A percentile compares a stretch with the other conserved stretches of the same genome.
Conservation (phyloP, 129 eudicot species). For the Silybum marianum region DNA sequence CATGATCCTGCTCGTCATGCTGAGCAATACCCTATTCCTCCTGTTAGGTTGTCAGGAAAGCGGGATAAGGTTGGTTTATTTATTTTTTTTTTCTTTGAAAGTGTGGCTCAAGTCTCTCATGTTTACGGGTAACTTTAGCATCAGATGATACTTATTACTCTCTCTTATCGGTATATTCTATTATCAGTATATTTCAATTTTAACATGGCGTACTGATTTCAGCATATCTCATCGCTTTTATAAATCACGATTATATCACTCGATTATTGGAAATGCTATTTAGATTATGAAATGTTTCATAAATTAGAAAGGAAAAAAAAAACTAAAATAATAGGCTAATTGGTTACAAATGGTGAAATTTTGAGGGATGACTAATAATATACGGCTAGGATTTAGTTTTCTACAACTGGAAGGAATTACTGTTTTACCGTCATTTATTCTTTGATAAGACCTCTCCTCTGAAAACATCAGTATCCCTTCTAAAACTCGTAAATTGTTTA, state of each 20-base stretch:
- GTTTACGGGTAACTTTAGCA: neutral
- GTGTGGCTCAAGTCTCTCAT: neutral
- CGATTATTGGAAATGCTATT: neutral
- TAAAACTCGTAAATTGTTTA: conserved; percentile 17
- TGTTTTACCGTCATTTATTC: neutral
- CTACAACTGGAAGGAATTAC: neutral
- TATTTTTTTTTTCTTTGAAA: neutral
- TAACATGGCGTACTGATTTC: neutral
- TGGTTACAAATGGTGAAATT: neutral
- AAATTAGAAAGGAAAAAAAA: neutral
- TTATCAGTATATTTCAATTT: neutral
- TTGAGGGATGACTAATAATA: neutral
- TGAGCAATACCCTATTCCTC: conserved; percentile 72
- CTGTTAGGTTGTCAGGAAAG: conserved; percentile 51
- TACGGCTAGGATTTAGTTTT: neutral
- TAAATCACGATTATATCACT: neutral
- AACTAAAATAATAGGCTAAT: neutral
- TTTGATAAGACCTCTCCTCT: neutral
- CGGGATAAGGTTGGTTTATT: conserved; percentile 59
- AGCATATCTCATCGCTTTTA: neutral
- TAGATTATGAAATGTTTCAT: neutral
- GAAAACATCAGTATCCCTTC: neutral
- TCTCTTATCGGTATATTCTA: too few species aligned
- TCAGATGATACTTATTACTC: neutral
- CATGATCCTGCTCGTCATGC: conserved; percentile 72